Evolutionary conservation across 352 stramenopile species (phyloP), one percentile per base, ranked within the genome.

Genomic region (Globisporangium radiosum): DNA sequence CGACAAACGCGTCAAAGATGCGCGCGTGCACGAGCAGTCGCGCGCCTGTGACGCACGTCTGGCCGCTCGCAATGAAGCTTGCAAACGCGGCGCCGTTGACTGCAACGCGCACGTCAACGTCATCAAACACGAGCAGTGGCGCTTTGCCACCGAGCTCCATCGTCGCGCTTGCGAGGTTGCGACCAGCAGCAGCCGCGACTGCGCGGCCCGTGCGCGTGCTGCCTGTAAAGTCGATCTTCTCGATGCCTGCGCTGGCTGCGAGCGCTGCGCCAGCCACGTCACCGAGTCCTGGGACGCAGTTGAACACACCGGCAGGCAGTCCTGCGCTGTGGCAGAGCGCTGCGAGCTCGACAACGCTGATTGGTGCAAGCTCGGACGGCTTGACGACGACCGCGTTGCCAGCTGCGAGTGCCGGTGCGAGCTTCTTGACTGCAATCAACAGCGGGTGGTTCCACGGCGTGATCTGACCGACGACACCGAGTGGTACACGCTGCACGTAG

Each of bases 371-470:
- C 66, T 96, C 87, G 8, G 86, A 93, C 25, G 87, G 84, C 62
- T 96, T 96, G 25, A 96, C 66, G n/a, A 96, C 84, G 14, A 93
- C 68, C 8, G 78, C 81, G 59, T 88, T 94, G 33, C 87, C 87
- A 0, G 78, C 78, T 5, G 87, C 87, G 14, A 96, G 65, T 19
- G 74, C 75, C 15, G 73, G 73, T 8, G 73, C 71, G 45, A 82
- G 63, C 64, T 91, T 92, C 72, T 89, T 94, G 42, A 81, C 64
- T 25, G 83, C 70, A 56, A 94, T 93, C 36, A 94, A 66, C 60
- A 92, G 57, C 44, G 85, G 85, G 48, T 92, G 87, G 65, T 94
- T 94, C 68, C 73, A 94, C 37, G 85, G 81, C n/a, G 75, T 86
- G 59, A 94, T 87, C 69, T 73, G 68, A 13, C 73, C 82, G 47